Base-by-base conservation (phyloP, 192 early-diverging fungal species). In the Coemansia furcata region DNA sequence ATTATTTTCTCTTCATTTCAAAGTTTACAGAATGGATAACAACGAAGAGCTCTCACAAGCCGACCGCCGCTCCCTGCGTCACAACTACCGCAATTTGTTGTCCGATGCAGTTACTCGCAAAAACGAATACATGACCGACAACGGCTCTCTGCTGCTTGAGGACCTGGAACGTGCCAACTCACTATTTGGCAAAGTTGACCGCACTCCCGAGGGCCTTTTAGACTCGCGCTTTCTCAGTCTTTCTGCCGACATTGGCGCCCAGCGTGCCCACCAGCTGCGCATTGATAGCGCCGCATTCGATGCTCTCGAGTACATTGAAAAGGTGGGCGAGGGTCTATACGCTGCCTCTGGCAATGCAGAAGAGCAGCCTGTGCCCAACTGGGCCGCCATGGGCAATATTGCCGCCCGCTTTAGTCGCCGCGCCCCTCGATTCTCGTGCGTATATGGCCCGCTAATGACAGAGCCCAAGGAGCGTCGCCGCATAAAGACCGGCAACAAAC, bases 171-270 rank as follows among this genome's bases (percentile, higher is more conserved):
- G 74, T 6, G 74, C 80, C 35, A 82, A 82, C 44, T 54, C 35
- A 17, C 71, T 82, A 6, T 82, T 71, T 57, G 37, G 43, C 46
- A 23, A 15, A 91, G 96, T 98, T 2, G 74, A 79, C 36, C 87
- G 88, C 62, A 89, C 93, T 0, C 87, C 92, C 29, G 97, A 98
- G 84, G 94, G 94, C 11, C 87, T 90, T 0, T 79, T 98, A 30
- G 95, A 98, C 86, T 89, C 94, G n/a, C 85, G 86, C 10, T 71
- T 95, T 3, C 81, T 98, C 19, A 84, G 95, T 9, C 60, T 88
- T 14, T 86, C 91, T 1, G 87, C 93, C 1, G 90, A 93, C 61
- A 66, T 95, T 30, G 86, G 86, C 43, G 87, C 87, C 10, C 87
- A 93, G 76, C 93, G 90, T 47, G 90, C 91, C 6, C 86, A 90